Evolutionary conservation across 1,284 basidiomycete genomes (phyloP), one percentile per base, ranked within the genome.

Genomic region (Sanghuangporus sanghuang): DNA sequence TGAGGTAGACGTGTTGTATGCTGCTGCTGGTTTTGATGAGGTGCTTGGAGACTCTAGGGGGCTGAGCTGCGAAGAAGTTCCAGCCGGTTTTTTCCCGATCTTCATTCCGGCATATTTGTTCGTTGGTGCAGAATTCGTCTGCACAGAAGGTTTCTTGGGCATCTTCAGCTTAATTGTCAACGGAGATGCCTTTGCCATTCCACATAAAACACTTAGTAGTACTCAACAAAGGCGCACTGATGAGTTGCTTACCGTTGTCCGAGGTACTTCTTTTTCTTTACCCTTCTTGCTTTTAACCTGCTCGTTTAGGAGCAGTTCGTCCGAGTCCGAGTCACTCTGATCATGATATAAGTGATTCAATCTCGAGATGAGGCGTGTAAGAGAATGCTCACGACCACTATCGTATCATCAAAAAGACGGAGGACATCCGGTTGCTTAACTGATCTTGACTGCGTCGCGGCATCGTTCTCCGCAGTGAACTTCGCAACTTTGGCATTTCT

Each of bases 281-380:
- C 62, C 63, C 54, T 68, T 66, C 32, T 53, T 57, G 62, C 67
- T 52, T 40, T 18, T 57, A 40, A 57, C 53, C 23, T 18, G 27
- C 21, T 4, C 57, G 16, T 56, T 60, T 32, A 68, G 62, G 35
- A 66, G 66, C 23, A 48, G n/a, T 32, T 68, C 66, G 12, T 68
- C 69, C n/a, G 68, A 69, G 3, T 59, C 61, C 6, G 56, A 57
- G 21, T 64, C 62, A n/a, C 59, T 65, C 23, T 57, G 18, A 7
- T 18, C 36, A 14, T n/a, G 27, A 32, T 6, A 12, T 32, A 12
- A 27, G 27, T 38, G n/a, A 9, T 32, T 23, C 35, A 23, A 16
- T n/a, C 9, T 48, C 16, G 5, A 4, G 7, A 18, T 42, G 12
- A 5, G 16, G n/a, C 11, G 9, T 14, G 12, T 12, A 44, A 57